A percentile compares a stretch with the other conserved stretches of the same genome.
These are phyloP conservation scores for Sarocladiaceae sp. DNA, from an alignment of 2,329 filamentous ascomycete genomes.

Conservation along the genomic window DNA sequence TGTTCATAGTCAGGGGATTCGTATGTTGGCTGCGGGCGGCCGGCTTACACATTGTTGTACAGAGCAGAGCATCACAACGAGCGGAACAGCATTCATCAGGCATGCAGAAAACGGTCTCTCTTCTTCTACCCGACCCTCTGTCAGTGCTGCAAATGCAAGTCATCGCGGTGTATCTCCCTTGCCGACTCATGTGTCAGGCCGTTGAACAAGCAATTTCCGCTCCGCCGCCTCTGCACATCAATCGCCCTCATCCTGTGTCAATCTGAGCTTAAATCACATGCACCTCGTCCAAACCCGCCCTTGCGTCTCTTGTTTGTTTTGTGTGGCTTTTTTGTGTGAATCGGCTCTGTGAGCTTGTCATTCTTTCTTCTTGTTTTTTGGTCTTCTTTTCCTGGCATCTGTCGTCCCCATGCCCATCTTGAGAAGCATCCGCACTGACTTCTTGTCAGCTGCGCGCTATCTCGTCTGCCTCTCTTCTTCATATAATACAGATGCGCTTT, in stretches of 20 bases:
- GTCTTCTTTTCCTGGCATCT: not conserved
- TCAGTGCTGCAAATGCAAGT: not conserved
- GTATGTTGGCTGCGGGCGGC: too few species aligned
- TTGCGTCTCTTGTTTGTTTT: not conserved
- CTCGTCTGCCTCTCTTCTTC: not conserved
- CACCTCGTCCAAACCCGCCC: not conserved
- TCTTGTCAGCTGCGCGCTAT: not conserved
- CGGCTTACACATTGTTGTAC: too few species aligned
- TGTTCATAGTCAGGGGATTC: too few species aligned
- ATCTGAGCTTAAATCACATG: not conserved
- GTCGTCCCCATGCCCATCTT: not conserved
- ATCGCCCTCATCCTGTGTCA: not conserved
- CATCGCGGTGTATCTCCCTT: not conserved
- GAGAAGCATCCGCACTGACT: not conserved
- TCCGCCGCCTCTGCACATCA: not conserved
- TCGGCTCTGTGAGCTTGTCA: constrained; percentile 8
- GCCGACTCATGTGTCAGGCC: too few species aligned
- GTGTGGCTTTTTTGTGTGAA: not conserved
- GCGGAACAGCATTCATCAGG: too few species aligned
- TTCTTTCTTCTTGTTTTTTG: constrained; percentile 6
- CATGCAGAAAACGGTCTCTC: too few species aligned
- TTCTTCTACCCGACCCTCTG: not conserved
- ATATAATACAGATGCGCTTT: constrained; percentile 10
- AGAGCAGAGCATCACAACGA: too few species aligned
- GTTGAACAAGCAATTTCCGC: not conserved